Base-by-base conservation (phyloP, 768 basidiomycete genomes). In the Agaricus blazei region DNA sequence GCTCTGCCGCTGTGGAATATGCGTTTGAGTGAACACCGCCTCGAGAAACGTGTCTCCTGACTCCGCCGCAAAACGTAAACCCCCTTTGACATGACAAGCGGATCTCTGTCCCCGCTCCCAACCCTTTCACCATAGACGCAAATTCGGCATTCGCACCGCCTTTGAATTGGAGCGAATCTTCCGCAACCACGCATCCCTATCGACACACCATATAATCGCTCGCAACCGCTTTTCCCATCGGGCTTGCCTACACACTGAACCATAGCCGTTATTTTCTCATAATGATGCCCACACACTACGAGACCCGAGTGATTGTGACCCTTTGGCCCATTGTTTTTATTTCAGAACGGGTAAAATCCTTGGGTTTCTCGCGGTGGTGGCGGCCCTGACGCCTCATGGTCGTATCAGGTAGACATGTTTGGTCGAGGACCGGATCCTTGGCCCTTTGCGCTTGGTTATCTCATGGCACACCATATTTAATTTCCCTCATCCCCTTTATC, bases 1-100 rank as follows among this genome's bases (percentile, higher is more conserved):
- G 88, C 63, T 79, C 77, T 56, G 78, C 78, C 50, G 88, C 88
- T 9, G 88, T 89, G 63, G 82, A 84, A 59, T 90, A 90, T 67
- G 80, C 81, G 24, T 81, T 90, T 56, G 88, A 90, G 66, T 64
- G 56, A 59, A 48, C 50, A 11, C 34, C 34, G 34, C 11, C 34
- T 34, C 11, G 52, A 29, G 19, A 29, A 37, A 34, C 11, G 34
- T 34, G 51, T 40, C n/a, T 31, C n/a, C 28, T 52, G 42, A 48
- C 52, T 48, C 44, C 52, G 47, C 44, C 23, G 14, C 19, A 14
- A 54, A 48, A 54, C 52, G 52, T 54, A 54, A 48, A 46, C 45
- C 4, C 19, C 37, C 19, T 19, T 54, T 54, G 37, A 46, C 37
- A 54, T 37, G 15, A 47, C 29, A 27, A 54, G 37, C 37, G 36